Percentiles rank a stretch among this genome's conserved stretches.
phyloP scores from a whole-genome alignment of 306 rosid genomes.

The Pachyrhizus erosus region DNA sequence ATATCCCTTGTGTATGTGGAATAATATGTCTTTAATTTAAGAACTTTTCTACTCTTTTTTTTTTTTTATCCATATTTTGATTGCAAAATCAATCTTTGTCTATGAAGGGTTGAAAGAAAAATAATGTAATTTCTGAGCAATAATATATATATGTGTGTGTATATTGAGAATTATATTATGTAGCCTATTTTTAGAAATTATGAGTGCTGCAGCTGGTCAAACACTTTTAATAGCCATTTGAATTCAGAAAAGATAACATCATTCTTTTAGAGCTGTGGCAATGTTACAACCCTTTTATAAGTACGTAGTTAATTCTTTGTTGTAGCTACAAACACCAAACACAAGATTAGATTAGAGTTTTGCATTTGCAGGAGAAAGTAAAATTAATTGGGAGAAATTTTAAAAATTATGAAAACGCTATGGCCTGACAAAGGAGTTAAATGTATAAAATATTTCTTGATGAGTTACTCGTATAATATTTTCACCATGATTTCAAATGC shows the following conservation, averaged over 20 bases:
- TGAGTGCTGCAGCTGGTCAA: neutral
- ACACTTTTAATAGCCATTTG: neutral
- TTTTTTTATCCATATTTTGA: neutral
- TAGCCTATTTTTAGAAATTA: constrained; percentile 7
- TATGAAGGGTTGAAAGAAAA: constrained; percentile 19
- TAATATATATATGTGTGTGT: neutral
- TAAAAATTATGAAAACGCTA: too few relatives aligned
- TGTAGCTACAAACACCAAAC: neutral
- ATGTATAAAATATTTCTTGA: neutral
- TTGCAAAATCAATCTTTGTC: constrained; percentile 16
- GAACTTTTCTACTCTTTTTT: neutral
- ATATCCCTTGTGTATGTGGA: neutral
- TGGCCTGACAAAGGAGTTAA: too few relatives aligned
- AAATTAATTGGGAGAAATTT: neutral
- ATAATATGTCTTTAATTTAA: neutral
- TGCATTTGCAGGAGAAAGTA: neutral
- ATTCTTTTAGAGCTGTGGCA: too few relatives aligned
- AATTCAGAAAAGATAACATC: constrained; percentile 2
- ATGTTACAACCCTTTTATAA: too few relatives aligned
- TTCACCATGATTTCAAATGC: neutral
- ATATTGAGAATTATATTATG: neutral
- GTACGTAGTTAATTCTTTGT: too few relatives aligned
- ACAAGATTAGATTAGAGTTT: neutral
- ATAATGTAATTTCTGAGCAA: neutral
- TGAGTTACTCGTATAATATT: neutral